These are phyloP conservation scores for Lobosporangium transversale DNA, from an alignment of 192 early-diverging fungal genomes.

Conservation along the genomic window DNA sequence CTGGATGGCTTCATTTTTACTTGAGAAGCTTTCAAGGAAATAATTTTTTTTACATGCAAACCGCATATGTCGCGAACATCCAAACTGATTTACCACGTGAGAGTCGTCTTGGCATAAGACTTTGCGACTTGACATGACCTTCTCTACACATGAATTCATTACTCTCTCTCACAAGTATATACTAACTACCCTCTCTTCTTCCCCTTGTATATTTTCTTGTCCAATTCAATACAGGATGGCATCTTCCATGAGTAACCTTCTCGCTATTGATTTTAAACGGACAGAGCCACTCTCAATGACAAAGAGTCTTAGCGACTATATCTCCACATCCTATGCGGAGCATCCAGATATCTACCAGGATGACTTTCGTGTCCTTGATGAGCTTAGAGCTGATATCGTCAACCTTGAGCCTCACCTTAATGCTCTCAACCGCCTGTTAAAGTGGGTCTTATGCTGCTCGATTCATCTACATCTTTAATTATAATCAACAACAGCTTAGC, in stretches of 20 bases:
- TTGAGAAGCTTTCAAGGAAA: too few species aligned
- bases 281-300: conserved; percentile 69
- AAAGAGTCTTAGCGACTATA: conserved; percentile 71
- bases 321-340: conserved; percentile 83
- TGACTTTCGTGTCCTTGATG: conserved; percentile 86
- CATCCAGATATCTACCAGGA: conserved; percentile 87
- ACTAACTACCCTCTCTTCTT: not conserved
- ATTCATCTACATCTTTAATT: too few species aligned
- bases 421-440: conserved; percentile 70
- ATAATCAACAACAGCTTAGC: too few species aligned
- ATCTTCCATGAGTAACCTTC: conserved; percentile 57
- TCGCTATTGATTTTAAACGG: conserved; percentile 65
- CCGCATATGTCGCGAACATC: too few species aligned
- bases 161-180: too few species aligned
- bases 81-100: too few species aligned
- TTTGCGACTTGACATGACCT: too few species aligned
- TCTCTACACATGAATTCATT: too few species aligned
- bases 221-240: not conserved
- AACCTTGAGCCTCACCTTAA: conserved; percentile 70
- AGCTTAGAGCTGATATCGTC: conserved; percentile 76
- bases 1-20: too few species aligned
- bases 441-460: conserved; percentile 41
- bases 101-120: too few species aligned
- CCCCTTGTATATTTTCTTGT: not conserved
- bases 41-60: too few species aligned